A percentile compares a stretch with the other conserved stretches of the same genome.
phyloP scores from a whole-genome alignment of 108 stramenopile genomes.

The Ochromonas danica region DNA sequence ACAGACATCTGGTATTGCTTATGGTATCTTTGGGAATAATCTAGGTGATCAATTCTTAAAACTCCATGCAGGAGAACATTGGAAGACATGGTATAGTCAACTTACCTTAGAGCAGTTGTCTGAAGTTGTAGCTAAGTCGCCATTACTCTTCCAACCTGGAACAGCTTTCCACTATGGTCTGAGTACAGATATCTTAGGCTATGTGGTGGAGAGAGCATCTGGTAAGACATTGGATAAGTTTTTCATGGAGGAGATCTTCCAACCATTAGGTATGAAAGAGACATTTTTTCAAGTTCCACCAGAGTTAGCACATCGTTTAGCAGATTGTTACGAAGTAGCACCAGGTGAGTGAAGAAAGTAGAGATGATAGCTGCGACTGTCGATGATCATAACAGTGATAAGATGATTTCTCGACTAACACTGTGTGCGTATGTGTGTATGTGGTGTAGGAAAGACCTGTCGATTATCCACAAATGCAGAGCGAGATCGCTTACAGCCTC shows the following conservation, averaged over 20 bases:
- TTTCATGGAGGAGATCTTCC: constrained; percentile 36
- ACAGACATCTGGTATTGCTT: constrained; percentile 42
- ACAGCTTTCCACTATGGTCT: constrained; percentile 34
- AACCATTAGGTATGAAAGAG: constrained; percentile 38
- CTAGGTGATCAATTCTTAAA: constrained; percentile 19
- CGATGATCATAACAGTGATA: too few species aligned
- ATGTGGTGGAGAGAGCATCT: constrained; percentile 38
- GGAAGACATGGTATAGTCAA: background rate
- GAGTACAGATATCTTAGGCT: constrained; percentile 34
- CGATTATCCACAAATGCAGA: background rate
- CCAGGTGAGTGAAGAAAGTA: too few species aligned
- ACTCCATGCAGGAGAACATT: background rate
- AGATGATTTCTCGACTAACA: too few species aligned
- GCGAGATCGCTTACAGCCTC: background rate
- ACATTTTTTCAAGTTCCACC: constrained; percentile 35
- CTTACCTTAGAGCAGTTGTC: constrained; percentile 1
- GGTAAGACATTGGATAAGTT: constrained; percentile 28
- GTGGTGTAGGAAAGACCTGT: too few species aligned
- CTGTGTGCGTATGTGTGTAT: too few species aligned
- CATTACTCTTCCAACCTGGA: constrained; percentile 39
- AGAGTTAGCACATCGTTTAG: constrained; percentile 23
- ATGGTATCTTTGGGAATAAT: constrained; percentile 30
- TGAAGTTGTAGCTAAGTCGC: constrained; percentile 32
- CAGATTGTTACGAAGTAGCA: constrained; percentile 5
- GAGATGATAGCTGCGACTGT: too few species aligned